A percentile compares a stretch with the other conserved stretches of the same genome.
These are phyloP conservation scores for Ustilago bromivora DNA, from an alignment of 1,284 basidiomycete genomes.

Conservation along the genomic window DNA sequence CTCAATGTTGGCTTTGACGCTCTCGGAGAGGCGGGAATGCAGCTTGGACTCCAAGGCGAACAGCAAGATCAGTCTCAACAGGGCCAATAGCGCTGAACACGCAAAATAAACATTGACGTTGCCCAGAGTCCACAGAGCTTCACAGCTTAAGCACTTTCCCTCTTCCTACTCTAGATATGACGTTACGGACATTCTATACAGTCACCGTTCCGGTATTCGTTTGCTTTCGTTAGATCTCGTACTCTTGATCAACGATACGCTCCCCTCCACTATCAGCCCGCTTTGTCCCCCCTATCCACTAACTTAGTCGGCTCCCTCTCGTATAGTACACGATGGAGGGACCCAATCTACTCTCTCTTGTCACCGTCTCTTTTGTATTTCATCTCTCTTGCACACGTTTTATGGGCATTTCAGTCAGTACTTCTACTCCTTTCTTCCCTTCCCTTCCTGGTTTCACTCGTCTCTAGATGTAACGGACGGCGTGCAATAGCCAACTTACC, in stretches of 20 bases:
- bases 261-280: neutral
- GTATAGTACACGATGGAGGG: neutral
- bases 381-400: constrained; percentile 7
- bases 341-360: constrained; percentile 9
- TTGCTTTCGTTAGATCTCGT: neutral
- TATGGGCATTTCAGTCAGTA: constrained; percentile 7
- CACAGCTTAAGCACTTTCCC: neutral
- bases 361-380: constrained; percentile 19
- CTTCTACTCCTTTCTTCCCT: neutral
- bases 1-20: constrained; percentile 36
- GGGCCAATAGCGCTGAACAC: neutral
- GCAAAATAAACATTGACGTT: neutral
- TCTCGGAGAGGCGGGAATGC: constrained; percentile 28
- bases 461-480: constrained; percentile 30
- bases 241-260: neutral
- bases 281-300: neutral
- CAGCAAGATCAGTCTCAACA: constrained; percentile 15
- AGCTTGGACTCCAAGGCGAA: constrained; percentile 22
- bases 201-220: constrained; percentile 1
- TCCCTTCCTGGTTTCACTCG: neutral
- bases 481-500: constrained; percentile 14
- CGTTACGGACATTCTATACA: constrained; percentile 3
- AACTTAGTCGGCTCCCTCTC: constrained; percentile 2
- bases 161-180: neutral
- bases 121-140: neutral